Conservation (phyloP, 2,329 filamentous ascomycete genomes). For the Alternaria viburni region DNA sequence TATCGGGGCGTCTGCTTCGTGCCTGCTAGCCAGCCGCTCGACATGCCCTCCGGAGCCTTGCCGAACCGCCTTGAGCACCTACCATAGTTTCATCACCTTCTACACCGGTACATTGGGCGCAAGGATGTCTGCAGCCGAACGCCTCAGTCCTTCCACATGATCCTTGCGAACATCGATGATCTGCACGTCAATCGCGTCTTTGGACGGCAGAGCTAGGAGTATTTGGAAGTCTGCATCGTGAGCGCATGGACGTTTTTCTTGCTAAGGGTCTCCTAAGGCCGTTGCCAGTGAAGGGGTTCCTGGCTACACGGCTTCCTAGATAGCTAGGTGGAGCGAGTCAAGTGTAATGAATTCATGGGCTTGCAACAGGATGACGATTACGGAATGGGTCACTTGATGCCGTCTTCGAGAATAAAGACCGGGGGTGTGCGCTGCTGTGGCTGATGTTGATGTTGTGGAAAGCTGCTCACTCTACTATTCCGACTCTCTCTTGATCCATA, state of each 20-base stretch:
- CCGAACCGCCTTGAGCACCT: slow-evolving; percentile 7
- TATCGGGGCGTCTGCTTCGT: not conserved
- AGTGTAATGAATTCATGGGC: slow-evolving; percentile 7
- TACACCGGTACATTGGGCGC: slow-evolving; percentile 5
- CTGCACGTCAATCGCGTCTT: slow-evolving; percentile 8
- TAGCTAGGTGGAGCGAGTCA: slow-evolving; percentile 17
- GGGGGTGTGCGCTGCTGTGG: slow-evolving; percentile 6
- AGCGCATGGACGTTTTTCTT: slow-evolving; percentile 10
- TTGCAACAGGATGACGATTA: slow-evolving; percentile 10
- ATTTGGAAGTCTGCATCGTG: slow-evolving; percentile 8
- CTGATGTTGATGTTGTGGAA: not conserved
- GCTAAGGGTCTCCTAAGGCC: slow-evolving; percentile 5
- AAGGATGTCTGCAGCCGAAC: slow-evolving; percentile 4
- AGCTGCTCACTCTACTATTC: not conserved
- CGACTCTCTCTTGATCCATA: not conserved
- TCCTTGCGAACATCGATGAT: slow-evolving; percentile 16
- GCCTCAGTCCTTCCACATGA: slow-evolving; percentile 2
- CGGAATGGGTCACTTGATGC: slow-evolving; percentile 9
- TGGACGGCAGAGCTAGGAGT: slow-evolving; percentile 5
- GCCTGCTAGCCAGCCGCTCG: slow-evolving; percentile 9
- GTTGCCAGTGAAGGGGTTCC: slow-evolving; percentile 12
- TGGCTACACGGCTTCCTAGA: slow-evolving; percentile 13
- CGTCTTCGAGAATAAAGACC: slow-evolving; percentile 10
- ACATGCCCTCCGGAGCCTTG: slow-evolving; percentile 16
- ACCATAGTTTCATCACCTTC: slow-evolving; percentile 11